Conservation (phyloP, 257 asterid species). For the Solanum ahanhuiri region DNA sequence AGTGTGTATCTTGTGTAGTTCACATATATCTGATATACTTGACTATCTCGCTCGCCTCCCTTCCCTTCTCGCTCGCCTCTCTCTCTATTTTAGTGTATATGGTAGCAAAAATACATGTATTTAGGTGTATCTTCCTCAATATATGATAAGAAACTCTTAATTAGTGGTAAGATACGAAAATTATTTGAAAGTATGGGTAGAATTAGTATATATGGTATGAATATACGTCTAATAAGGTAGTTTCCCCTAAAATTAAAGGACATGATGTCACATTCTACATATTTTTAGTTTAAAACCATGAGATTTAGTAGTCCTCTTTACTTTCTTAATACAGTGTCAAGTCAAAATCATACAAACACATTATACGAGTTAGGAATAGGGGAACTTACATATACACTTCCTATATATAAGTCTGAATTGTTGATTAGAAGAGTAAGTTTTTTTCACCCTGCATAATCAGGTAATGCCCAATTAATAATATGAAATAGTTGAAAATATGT, state of each 20-base stretch:
- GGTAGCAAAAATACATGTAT: not conserved
- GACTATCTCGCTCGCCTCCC: not conserved
- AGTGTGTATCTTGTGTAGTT: not conserved
- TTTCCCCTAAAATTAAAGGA: not conserved
- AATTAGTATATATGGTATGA: not conserved
- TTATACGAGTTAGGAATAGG: not conserved
- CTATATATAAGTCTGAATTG: not conserved
- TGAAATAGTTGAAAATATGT: not conserved
- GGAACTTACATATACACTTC: not conserved
- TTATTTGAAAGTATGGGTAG: not conserved
- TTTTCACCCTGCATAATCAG: not conserved
- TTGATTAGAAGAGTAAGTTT: not conserved
- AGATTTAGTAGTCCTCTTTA: no score
- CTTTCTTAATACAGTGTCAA: not conserved
- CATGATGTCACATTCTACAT: not conserved
- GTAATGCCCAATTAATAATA: not conserved
- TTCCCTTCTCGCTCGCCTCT: no score
- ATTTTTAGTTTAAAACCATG: not conserved
- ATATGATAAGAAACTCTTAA: not conserved
- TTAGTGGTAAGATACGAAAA: not conserved
- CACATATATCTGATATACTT: not conserved
- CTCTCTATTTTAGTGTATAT: not conserved
- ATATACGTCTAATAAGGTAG: no score
- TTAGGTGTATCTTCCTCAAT: not conserved
- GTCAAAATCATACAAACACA: not conserved